Evolutionary conservation across 495 filamentous ascomycete genomes (phyloP), one percentile per base, ranked within the genome.

Genomic region (Chaetomidium leptoderma): DNA sequence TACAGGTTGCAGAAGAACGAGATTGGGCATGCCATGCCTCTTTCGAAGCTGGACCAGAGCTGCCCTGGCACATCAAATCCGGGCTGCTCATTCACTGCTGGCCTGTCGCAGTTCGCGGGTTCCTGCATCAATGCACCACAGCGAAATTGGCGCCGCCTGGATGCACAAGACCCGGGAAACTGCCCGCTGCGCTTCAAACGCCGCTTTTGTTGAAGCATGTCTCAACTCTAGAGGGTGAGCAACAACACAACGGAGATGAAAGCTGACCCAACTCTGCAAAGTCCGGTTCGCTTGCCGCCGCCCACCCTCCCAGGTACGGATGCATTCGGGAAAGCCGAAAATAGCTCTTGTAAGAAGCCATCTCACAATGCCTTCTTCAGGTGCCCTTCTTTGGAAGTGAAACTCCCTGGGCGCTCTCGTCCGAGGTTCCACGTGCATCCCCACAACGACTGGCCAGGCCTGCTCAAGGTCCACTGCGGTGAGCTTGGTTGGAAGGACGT

Each of bases 121-220:
- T 66, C 61, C 66, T 68, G 63, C 66, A 47, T 64, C 57, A 24
- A 61, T 61, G 60, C 62, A 58, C 57, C 65, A 44, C 19, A 10
- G 8, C 6, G 39, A 45, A 26, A 35, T 62, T 61, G 55, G 43
- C 54, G 45, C 53, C 30, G 27, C 56, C 45, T 32, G n/a, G 5
- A 26, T 35, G 50, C 51, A 27, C 47, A 51, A 46, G 46, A n/a
- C n/a, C n/a, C n/a, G n/a, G n/a, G n/a, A n/a, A n/a, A n/a, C n/a
- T n/a, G n/a, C n/a, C n/a, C n/a, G n/a, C n/a, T n/a, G n/a, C n/a
- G n/a, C n/a, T n/a, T n/a, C n/a, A n/a, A 30, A 10, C 47, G 2
- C 47, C 3, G 7, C 17, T 35, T 9, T 36, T 17, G 27, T 9
- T 10, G n/a, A 24, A 44, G 42, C 42, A 44, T 14, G 14, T 5